phyloP scores from a whole-genome alignment of 2,329 filamentous ascomycete genomes.

The Aspergillus unguis region DNA sequence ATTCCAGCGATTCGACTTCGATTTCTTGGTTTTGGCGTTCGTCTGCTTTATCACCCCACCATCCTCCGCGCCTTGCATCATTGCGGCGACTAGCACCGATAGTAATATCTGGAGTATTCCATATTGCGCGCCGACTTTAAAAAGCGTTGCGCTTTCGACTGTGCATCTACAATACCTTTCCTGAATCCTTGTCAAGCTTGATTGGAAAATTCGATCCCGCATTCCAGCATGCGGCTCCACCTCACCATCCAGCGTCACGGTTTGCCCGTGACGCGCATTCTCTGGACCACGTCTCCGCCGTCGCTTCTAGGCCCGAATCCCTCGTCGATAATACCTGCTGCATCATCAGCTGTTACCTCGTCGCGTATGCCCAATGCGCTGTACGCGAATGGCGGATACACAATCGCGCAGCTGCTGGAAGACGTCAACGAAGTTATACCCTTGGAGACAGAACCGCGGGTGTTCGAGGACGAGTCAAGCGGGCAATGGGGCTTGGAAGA shows the following conservation, averaged over 20 bases:
- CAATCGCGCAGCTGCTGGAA: conserved; percentile 71
- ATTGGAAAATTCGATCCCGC: background rate
- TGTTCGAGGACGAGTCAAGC: conserved; percentile 31
- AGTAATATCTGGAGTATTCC: background rate
- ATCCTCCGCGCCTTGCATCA: background rate
- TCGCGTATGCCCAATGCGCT: conserved; percentile 34
- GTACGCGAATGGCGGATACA: conserved; percentile 54
- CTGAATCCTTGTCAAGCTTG: too few species aligned
- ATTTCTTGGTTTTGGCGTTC: conserved; percentile 2
- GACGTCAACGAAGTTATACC: conserved; percentile 77
- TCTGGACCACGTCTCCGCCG: conserved; percentile 62
- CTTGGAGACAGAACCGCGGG: conserved; percentile 61
- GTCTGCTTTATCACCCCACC: background rate
- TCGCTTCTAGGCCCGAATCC: conserved; percentile 31
- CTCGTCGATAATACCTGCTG: conserved; percentile 21
- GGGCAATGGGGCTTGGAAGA: conserved; percentile 81
- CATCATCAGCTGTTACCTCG: conserved; percentile 34
- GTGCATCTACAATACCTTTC: background rate
- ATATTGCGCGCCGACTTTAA: background rate
- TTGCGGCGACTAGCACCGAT: background rate
- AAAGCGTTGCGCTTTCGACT: background rate
- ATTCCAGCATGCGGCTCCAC: conserved; percentile 63
- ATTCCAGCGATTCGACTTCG: conserved; percentile 1
- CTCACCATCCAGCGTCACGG: conserved; percentile 69
- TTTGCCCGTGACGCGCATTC: conserved; percentile 67